Percentiles rank a stretch among this genome's conserved stretches.
Evolutionary conservation across 305 asterid species (phyloP).

Genomic region (Solanum hybrid): DNA sequence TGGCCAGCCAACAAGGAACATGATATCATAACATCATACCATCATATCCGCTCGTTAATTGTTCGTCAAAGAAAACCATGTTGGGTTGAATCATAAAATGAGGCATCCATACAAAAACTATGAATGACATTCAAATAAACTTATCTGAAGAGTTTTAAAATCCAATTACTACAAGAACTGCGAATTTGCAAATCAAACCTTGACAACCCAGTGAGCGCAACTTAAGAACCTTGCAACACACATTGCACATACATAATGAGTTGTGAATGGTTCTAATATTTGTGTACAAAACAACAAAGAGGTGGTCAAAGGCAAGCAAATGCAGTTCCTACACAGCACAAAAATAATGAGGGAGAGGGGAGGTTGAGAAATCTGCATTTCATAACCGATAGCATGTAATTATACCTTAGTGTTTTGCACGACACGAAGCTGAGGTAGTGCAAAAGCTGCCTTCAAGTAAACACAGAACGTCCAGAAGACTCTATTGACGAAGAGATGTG

Average conservation of each 20-base stretch:
- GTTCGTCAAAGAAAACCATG: neutral
- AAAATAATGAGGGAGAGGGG: neutral
- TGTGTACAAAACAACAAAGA: slow-evolving; percentile 2
- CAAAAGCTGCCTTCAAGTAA: slow-evolving; percentile 39
- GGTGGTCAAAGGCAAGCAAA: neutral
- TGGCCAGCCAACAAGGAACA: neutral
- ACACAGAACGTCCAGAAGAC: slow-evolving; percentile 39
- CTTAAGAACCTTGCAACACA: slow-evolving; percentile 46
- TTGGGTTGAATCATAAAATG: neutral
- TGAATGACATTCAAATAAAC: neutral
- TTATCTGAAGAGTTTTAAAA: neutral
- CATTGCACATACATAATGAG: slow-evolving; percentile 43
- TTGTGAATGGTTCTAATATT: slow-evolving; percentile 45
- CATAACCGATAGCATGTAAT: neutral
- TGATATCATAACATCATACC: neutral
- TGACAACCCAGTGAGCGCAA: slow-evolving; percentile 47
- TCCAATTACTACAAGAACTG: neutral
- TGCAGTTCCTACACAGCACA: neutral
- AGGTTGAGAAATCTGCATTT: neutral
- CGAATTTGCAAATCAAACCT: slow-evolving; percentile 19
- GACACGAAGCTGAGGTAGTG: slow-evolving; percentile 37
- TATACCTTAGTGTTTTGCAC: slow-evolving; percentile 41
- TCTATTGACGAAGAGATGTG: slow-evolving; percentile 30
- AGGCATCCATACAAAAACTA: neutral
- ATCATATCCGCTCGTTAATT: neutral